These are phyloP conservation scores for Syncephalastrum racemosum DNA, from an alignment of 371 early-diverging fungal genomes.

Conservation along the genomic window DNA sequence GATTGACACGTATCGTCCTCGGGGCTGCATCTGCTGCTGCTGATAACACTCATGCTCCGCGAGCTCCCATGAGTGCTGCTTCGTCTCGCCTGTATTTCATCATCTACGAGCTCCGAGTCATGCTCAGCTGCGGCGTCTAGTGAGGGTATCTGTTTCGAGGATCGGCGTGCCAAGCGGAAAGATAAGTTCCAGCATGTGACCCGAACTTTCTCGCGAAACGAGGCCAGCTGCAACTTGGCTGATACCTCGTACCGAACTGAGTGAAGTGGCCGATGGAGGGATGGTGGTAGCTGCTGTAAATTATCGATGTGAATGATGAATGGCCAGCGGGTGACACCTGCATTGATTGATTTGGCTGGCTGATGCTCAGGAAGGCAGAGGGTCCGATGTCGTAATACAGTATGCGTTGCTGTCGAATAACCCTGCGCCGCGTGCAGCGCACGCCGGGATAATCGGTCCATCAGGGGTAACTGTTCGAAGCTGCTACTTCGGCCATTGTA, in stretches of 20 bases:
- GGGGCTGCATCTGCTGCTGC: no score
- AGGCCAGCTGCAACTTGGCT: slow-evolving; percentile 24
- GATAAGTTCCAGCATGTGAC: slow-evolving; percentile 25
- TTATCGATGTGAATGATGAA: slow-evolving; percentile 24
- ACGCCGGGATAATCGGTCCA: slow-evolving; percentile 15
- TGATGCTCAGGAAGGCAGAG: slow-evolving; percentile 5
- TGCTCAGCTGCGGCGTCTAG: no score
- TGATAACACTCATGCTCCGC: no score
- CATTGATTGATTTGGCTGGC: not conserved
- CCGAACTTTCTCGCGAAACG: slow-evolving; percentile 25
- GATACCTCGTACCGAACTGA: slow-evolving; percentile 24
- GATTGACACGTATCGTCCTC: no score
- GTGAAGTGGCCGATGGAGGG: slow-evolving; percentile 28
- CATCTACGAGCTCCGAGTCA: no score
- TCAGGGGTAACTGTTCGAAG: not conserved
- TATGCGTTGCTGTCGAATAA: slow-evolving; percentile 9
- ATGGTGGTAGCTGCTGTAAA: slow-evolving; percentile 24
- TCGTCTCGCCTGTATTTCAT: no score
- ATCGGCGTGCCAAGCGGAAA: slow-evolving; percentile 1
- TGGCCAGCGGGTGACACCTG: slow-evolving; percentile 24
- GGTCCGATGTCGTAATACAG: slow-evolving; percentile 12
- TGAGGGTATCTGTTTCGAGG: not conserved
- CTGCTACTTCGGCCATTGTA: no score
- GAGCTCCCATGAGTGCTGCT: no score
- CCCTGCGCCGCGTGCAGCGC: slow-evolving; percentile 11